Percentiles rank a stretch among this genome's conserved stretches.
Evolutionary conservation across 116 monocot genomes (phyloP).

Genomic region (Cymodocea nodosa): DNA sequence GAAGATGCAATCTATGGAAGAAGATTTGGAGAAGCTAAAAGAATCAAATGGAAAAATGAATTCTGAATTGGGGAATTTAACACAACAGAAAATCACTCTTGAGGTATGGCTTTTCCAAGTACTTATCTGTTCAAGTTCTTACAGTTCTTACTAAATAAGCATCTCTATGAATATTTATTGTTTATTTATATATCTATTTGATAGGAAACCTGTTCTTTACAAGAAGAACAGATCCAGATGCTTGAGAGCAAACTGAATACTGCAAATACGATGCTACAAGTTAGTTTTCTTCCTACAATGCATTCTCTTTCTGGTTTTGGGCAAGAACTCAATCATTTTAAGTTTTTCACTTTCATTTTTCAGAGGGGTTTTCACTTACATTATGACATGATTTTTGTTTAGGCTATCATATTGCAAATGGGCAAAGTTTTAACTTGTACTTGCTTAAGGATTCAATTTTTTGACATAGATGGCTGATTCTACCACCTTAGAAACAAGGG

Average conservation of each 20-base stretch:
- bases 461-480: slow-evolving; percentile 48
- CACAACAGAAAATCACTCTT: slow-evolving; percentile 17
- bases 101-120: slow-evolving; percentile 28
- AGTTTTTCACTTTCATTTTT: too few species aligned
- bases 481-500: slow-evolving; percentile 36
- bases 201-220: slow-evolving; percentile 47
- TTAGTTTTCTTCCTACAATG: slow-evolving; percentile 10
- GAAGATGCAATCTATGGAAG: slow-evolving; percentile 36
- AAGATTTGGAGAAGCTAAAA: slow-evolving; percentile 29
- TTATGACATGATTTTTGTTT: background rate
- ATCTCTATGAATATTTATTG: background rate
- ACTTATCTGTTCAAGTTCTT: too few species aligned
- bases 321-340: too few species aligned
- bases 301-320: background rate
- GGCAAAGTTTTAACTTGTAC: too few species aligned
- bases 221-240: slow-evolving; percentile 34
- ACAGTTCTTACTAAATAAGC: too few species aligned
- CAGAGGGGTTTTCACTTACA: background rate
- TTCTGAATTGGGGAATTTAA: slow-evolving; percentile 22
- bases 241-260: slow-evolving; percentile 40
- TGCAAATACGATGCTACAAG: slow-evolving; percentile 61
- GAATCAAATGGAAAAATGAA: slow-evolving; percentile 25
- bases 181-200: background rate
- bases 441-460: background rate
- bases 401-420: too few species aligned